These are phyloP conservation scores for Monosporozyma solicola DNA, from an alignment of 805 yeast genomes.

Conservation along the genomic window DNA sequence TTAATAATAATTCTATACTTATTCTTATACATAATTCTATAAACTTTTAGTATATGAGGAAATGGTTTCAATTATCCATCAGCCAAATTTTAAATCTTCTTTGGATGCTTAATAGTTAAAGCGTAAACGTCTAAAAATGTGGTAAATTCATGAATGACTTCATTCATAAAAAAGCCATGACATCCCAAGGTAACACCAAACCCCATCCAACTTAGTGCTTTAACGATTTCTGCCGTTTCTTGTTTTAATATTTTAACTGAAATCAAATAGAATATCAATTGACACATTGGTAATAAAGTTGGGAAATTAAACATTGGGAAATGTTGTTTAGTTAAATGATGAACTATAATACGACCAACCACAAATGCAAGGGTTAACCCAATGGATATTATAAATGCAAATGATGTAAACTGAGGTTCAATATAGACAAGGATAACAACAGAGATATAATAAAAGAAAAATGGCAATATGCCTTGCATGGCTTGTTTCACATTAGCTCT, in stretches of 20 bases:
- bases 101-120: constrained; percentile 72
- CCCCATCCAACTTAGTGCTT: constrained; percentile 55
- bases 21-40: neutral
- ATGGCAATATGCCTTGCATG: constrained; percentile 57
- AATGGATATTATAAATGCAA: constrained; percentile 60
- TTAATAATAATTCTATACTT: neutral
- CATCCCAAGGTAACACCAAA: constrained; percentile 58
- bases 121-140: constrained; percentile 78
- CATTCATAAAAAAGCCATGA: constrained; percentile 64
- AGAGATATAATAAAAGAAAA: constrained; percentile 43
- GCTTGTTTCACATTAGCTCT: constrained; percentile 30
- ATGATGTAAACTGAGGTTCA: constrained; percentile 39
- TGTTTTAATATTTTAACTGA: constrained; percentile 17
- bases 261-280: constrained; percentile 31
- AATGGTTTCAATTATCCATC: neutral
- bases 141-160: constrained; percentile 73
- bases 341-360: constrained; percentile 86
- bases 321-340: constrained; percentile 70
- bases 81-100: constrained; percentile 14
- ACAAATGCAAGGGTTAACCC: constrained; percentile 72
- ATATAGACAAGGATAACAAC: constrained; percentile 40
- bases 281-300: constrained; percentile 51
- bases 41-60: neutral
- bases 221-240: constrained; percentile 36
- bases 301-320: constrained; percentile 73